These are phyloP conservation scores for Paragyromitra xinjiangensis DNA, from an alignment of 495 filamentous ascomycete species.

Conservation along the genomic window DNA sequence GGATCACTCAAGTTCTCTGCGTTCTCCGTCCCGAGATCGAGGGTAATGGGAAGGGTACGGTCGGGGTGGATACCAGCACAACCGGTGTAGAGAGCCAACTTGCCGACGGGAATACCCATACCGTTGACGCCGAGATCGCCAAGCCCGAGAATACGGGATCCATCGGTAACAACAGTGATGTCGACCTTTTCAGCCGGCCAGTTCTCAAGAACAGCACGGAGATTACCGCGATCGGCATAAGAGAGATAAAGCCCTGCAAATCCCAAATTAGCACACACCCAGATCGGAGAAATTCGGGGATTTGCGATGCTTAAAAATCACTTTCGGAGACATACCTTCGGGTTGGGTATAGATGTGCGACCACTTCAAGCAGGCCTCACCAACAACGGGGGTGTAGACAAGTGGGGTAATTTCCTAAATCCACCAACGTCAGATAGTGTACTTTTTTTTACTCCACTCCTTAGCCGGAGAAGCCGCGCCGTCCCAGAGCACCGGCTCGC, in stretches of 20 bases:
- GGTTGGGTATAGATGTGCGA: slow-evolving; percentile 94
- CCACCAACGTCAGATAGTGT: slow-evolving; percentile 39
- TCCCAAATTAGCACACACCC: slow-evolving; percentile 1
- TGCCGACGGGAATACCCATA: slow-evolving; percentile 97
- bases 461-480: slow-evolving; percentile 9
- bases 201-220: slow-evolving; percentile 75
- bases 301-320: background rate
- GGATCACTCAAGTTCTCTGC: slow-evolving; percentile 88
- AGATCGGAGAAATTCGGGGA: slow-evolving; percentile 6
- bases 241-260: slow-evolving; percentile 74
- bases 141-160: slow-evolving; percentile 92
- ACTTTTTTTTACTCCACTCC: slow-evolving; percentile 21
- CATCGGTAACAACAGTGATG: slow-evolving; percentile 97
- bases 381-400: slow-evolving; percentile 97
- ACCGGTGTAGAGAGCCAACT: slow-evolving; percentile 91
- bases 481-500: slow-evolving; percentile 23
- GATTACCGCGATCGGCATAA: slow-evolving; percentile 76
- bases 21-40: slow-evolving; percentile 93
- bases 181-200: slow-evolving; percentile 81
- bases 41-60: slow-evolving; percentile 86
- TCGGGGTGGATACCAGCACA: slow-evolving; percentile 95
- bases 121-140: slow-evolving; percentile 97
- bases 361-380: slow-evolving; percentile 94
- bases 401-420: slow-evolving; percentile 82
- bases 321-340: slow-evolving; percentile 68